Base-by-base conservation (phyloP, 2,329 filamentous ascomycete genomes). In the Exophiala sp. region DNA sequence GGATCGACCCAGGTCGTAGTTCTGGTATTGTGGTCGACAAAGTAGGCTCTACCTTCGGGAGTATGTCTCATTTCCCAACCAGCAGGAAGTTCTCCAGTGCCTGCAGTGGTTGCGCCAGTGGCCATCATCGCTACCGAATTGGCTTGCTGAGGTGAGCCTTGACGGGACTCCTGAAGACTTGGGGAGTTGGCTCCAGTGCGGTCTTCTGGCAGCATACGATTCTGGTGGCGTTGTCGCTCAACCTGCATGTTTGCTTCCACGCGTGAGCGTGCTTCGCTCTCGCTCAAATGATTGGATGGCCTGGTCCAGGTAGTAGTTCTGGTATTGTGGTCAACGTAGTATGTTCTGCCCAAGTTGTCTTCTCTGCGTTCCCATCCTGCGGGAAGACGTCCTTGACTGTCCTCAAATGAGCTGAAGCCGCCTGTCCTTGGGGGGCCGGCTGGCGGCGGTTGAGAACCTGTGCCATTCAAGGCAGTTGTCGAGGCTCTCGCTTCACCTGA, bases 1-100 rank as follows among this genome's bases (percentile, higher is more conserved):
- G 94, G 94, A 69, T 99, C 94, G 12, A 99, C 94, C 94, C 94
- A 99, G 1, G 94, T 97, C 0, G 94, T 99, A 1, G 94, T 97
- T 61, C 94, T 84, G 8, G 94, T 97, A 70, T 97, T 99, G 73
- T 99, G 94, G 69, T 99, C 94, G 46, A 99, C 94, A 72, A 96
- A 99, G 73, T 99, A 99, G 7, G 92, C 82, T 47, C 94, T 84
- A 24, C 92, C 91, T 77, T 99, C 94, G 0, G 94, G 92, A 0
- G 94, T 99, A 73, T 89, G 91, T 64, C 94, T 82, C 71, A 96
- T 91, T 72, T 99, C 94, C 94, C 94, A 99, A 24, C 92, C 89
- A 16, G 92, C 86, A 36, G 94, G 94, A 56, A 99, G 84, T 73
- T 99, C 94, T 58, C 94, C 94, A 55, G 90, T 92, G 40, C 94